These are phyloP conservation scores for Calophaca sinica DNA, from an alignment of 306 rosid genomes.

Conservation along the genomic window DNA sequence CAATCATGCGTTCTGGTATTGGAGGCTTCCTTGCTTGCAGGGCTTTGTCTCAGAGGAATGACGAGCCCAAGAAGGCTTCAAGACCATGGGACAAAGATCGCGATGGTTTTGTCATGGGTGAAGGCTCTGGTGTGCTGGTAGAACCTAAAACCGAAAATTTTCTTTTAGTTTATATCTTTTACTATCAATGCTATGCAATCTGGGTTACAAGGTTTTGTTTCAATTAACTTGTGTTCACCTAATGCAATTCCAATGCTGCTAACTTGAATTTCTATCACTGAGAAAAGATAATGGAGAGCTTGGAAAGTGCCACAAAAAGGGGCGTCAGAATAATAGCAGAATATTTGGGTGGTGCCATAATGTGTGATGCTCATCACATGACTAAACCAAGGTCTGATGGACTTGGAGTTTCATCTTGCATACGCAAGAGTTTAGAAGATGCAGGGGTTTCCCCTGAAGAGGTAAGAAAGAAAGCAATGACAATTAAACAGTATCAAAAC, in stretches of 20 bases:
- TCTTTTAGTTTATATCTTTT: not conserved
- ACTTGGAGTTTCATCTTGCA: conserved; percentile 76
- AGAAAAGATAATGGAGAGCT: conserved; percentile 64
- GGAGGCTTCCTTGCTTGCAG: conserved; percentile 69
- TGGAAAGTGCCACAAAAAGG: conserved; percentile 66
- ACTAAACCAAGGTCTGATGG: conserved; percentile 77
- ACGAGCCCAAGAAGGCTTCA: conserved; percentile 62
- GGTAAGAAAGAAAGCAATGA: conserved; percentile 45
- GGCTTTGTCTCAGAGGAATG: conserved; percentile 66
- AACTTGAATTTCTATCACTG: not conserved
- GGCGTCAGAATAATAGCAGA: conserved; percentile 63
- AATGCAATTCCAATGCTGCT: not conserved
- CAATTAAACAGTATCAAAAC: not conserved
- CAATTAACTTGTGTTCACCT: not conserved
- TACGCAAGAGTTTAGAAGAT: conserved; percentile 60
- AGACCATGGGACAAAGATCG: conserved; percentile 64
- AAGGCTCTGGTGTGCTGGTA: conserved; percentile 67
- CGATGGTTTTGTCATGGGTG: conserved; percentile 72
- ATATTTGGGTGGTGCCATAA: conserved; percentile 70
- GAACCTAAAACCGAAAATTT: too few species aligned
- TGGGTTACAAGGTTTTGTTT: not conserved
- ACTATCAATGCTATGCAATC: not conserved
- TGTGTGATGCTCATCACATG: conserved; percentile 82
- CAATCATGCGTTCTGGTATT: conserved; percentile 54
- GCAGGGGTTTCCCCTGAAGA: conserved; percentile 78